Evolutionary conservation across 768 basidiomycete species (phyloP).

Genomic region (Podaxis sp.): DNA sequence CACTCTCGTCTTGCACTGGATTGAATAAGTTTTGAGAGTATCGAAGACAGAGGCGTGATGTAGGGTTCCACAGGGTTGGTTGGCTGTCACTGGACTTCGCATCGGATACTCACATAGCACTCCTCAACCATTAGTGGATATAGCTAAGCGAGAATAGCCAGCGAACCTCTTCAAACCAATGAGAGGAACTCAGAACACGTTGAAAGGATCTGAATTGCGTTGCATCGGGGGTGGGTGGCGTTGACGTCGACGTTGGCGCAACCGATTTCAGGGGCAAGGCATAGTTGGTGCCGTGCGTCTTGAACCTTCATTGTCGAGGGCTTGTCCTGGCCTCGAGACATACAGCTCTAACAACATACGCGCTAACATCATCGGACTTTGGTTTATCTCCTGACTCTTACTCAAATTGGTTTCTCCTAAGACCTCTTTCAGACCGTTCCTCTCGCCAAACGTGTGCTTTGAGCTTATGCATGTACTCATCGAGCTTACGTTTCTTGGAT

Average conservation of each 20-base stretch:
- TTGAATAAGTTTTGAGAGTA: slow-evolving; percentile 33
- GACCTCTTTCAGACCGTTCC: slow-evolving; percentile 13
- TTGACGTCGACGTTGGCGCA: slow-evolving; percentile 1
- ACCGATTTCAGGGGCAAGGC: slow-evolving; percentile 11
- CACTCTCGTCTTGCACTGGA: slow-evolving; percentile 62
- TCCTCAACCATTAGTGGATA: slow-evolving; percentile 28
- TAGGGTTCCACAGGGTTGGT: slow-evolving; percentile 89
- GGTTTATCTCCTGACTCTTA: slow-evolving; percentile 18
- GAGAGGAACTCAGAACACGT: neutral
- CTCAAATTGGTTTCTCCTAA: slow-evolving; percentile 15
- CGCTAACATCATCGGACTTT: neutral
- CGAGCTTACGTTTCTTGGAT: slow-evolving; percentile 62
- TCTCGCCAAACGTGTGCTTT: slow-evolving; percentile 19
- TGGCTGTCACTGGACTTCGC: slow-evolving; percentile 92
- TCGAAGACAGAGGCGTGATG: slow-evolving; percentile 64
- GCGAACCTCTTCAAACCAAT: slow-evolving; percentile 63
- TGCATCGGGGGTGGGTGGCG: slow-evolving; percentile 29
- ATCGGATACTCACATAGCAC: slow-evolving; percentile 93
- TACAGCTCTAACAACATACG: neutral
- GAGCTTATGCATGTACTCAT: slow-evolving; percentile 57
- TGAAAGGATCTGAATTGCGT: slow-evolving; percentile 56
- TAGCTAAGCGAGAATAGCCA: neutral
- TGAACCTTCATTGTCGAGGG: slow-evolving; percentile 17
- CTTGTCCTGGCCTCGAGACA: slow-evolving; percentile 23
- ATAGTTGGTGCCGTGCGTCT: slow-evolving; percentile 1